Conservation (phyloP, 345 rosid species). For the Streptanthus diversifolius region DNA sequence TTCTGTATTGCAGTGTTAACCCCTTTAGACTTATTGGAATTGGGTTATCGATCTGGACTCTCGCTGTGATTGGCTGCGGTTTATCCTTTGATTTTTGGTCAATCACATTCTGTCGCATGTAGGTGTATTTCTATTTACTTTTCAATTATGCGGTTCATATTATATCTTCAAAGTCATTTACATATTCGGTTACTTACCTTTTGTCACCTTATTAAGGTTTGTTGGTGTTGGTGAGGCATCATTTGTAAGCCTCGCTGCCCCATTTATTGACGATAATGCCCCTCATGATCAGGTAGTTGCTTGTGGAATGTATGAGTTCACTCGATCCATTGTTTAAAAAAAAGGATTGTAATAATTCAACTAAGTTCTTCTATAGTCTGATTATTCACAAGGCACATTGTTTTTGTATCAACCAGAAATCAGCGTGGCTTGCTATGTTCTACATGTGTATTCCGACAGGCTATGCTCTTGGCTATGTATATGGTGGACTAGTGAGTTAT, state of each 20-base stretch:
- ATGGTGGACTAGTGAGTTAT: slow-evolving; percentile 80
- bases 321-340: not conserved
- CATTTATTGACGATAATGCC: slow-evolving; percentile 94
- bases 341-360: not conserved
- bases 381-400: not conserved
- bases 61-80: slow-evolving; percentile 77
- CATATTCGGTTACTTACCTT: not conserved
- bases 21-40: slow-evolving; percentile 95
- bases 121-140: slow-evolving; percentile 28
- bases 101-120: slow-evolving; percentile 85
- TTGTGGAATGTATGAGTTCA: not conserved
- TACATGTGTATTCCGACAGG: slow-evolving; percentile 98
- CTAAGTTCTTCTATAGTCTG: not conserved
- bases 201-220: slow-evolving; percentile 51
- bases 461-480: slow-evolving; percentile 82
- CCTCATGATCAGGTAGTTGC: slow-evolving; percentile 67
- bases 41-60: slow-evolving; percentile 85
- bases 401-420: slow-evolving; percentile 55
- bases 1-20: slow-evolving; percentile 53
- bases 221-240: slow-evolving; percentile 99
- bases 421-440: slow-evolving; percentile 84
- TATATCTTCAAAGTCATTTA: not conserved
- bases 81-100: slow-evolving; percentile 85
- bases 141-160: not conserved
- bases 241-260: slow-evolving; percentile 95